A percentile compares a stretch with the other conserved stretches of the same genome.
phyloP scores from a whole-genome alignment of 2,329 filamentous ascomycete genomes.

The Verticillium longisporum region DNA sequence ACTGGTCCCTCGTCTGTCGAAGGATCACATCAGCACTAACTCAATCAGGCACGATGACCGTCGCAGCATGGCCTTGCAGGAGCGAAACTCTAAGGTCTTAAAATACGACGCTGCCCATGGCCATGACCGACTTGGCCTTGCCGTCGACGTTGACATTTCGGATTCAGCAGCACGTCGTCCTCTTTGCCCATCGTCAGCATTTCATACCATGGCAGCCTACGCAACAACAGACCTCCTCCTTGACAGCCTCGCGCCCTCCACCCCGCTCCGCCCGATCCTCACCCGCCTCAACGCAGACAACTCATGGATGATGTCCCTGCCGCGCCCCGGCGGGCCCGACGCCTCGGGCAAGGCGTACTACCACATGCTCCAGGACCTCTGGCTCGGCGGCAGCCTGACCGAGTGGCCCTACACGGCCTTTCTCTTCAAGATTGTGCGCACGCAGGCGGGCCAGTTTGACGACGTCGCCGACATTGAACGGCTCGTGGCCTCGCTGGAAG shows the following conservation, averaged over 20 bases:
- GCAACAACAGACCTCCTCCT: neutral
- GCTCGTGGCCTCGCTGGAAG: neutral
- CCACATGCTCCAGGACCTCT: slow-evolving; percentile 25
- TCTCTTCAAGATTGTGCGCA: neutral
- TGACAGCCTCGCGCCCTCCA: neutral
- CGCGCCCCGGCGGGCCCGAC: slow-evolving; percentile 16
- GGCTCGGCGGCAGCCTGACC: slow-evolving; percentile 17
- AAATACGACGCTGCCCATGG: too few relatives aligned
- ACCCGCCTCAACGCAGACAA: slow-evolving; percentile 26
- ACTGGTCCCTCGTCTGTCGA: too few relatives aligned
- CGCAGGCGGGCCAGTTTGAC: neutral
- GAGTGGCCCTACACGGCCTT: neutral
- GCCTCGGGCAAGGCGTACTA: slow-evolving; percentile 17
- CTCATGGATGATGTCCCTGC: slow-evolving; percentile 26
- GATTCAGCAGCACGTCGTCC: too few relatives aligned
- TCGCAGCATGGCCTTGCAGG: too few relatives aligned
- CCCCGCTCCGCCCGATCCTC: slow-evolving; percentile 14
- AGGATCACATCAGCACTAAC: too few relatives aligned
- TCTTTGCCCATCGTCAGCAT: too few relatives aligned
- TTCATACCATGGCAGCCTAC: neutral
- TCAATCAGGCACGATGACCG: too few relatives aligned
- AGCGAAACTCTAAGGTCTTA: too few relatives aligned
- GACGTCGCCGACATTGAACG: neutral
- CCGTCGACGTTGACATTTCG: too few relatives aligned
- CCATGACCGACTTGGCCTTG: too few relatives aligned